These are phyloP conservation scores for Lachancea nothofagi DNA, from an alignment of 805 yeast genomes.

Conservation along the genomic window DNA sequence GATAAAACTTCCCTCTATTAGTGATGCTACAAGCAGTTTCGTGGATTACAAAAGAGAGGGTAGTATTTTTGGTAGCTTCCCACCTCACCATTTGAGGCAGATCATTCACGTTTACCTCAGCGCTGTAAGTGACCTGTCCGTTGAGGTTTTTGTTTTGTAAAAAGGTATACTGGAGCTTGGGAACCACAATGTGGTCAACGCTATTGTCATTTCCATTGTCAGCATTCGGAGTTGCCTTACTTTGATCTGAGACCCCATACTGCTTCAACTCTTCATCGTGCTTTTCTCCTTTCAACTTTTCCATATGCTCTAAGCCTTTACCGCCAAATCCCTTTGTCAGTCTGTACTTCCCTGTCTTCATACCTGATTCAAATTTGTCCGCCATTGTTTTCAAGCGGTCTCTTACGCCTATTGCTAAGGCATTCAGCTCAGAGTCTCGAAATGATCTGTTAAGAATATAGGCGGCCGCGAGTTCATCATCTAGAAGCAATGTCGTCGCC, in stretches of 20 bases:
- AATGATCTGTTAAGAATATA: constrained; percentile 43
- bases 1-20: constrained; percentile 71
- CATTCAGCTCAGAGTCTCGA: constrained; percentile 44
- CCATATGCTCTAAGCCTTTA: constrained; percentile 76
- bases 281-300: constrained; percentile 37
- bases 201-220: constrained; percentile 14
- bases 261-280: constrained; percentile 20
- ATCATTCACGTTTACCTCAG: constrained; percentile 75
- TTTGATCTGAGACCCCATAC: constrained; percentile 10
- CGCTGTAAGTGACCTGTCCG: constrained; percentile 51
- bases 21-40: constrained; percentile 73
- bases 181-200: constrained; percentile 21
- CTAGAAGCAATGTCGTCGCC: constrained; percentile 66
- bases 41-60: constrained; percentile 58
- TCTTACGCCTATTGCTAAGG: constrained; percentile 40
- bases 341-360: constrained; percentile 61
- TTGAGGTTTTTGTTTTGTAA: constrained; percentile 52
- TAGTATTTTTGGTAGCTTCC: constrained; percentile 66
- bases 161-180: constrained; percentile 45
- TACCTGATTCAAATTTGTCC: constrained; percentile 48
- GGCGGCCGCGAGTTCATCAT: constrained; percentile 62
- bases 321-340: constrained; percentile 86
- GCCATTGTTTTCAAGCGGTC: constrained; percentile 40
- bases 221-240: constrained; percentile 9
- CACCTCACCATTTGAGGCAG: constrained; percentile 76